These are phyloP conservation scores for Aspergillus brasiliensis DNA, from an alignment of 2,329 filamentous ascomycete genomes.

Conservation along the genomic window DNA sequence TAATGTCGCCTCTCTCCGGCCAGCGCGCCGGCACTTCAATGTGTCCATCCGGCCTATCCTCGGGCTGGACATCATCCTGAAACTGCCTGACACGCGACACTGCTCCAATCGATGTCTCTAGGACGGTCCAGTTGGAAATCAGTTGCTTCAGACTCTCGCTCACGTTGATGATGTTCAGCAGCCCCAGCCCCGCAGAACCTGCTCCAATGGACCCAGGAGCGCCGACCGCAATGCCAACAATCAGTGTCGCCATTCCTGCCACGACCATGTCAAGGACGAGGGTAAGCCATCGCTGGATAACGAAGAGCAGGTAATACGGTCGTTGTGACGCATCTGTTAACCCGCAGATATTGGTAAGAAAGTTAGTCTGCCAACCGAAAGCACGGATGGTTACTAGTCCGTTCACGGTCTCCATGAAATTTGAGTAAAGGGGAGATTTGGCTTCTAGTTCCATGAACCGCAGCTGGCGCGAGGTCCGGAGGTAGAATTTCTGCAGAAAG, in stretches of 20 bases:
- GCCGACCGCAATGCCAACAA: conserved; percentile 48
- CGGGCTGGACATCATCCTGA: conserved; percentile 50
- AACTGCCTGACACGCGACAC: conserved; percentile 26
- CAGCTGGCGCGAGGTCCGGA: conserved; percentile 54
- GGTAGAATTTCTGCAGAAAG: conserved; percentile 56
- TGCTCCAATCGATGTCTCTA: conserved; percentile 58
- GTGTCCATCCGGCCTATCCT: conserved; percentile 43
- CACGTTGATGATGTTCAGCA: conserved; percentile 52
- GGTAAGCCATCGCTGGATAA: conserved; percentile 47
- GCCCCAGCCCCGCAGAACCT: conserved; percentile 49
- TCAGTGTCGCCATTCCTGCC: conserved; percentile 42
- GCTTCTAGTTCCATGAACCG: conserved; percentile 57
- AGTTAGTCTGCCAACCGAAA: conserved; percentile 50
- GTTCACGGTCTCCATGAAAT: conserved; percentile 54
- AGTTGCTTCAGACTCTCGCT: conserved; percentile 47
- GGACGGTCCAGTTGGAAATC: conserved; percentile 51
- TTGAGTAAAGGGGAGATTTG: conserved; percentile 53
- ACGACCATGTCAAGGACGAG: conserved; percentile 48
- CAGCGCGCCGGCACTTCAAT: conserved; percentile 53
- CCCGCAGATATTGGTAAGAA: conserved; percentile 39
- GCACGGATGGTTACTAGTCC: conserved; percentile 55
- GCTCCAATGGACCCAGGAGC: conserved; percentile 39
- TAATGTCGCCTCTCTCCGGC: conserved; percentile 10
- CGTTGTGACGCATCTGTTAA: conserved; percentile 45
- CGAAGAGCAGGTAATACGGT: conserved; percentile 49